phyloP scores from a whole-genome alignment of 305 asterid genomes.

The Fraxinus sp. region DNA sequence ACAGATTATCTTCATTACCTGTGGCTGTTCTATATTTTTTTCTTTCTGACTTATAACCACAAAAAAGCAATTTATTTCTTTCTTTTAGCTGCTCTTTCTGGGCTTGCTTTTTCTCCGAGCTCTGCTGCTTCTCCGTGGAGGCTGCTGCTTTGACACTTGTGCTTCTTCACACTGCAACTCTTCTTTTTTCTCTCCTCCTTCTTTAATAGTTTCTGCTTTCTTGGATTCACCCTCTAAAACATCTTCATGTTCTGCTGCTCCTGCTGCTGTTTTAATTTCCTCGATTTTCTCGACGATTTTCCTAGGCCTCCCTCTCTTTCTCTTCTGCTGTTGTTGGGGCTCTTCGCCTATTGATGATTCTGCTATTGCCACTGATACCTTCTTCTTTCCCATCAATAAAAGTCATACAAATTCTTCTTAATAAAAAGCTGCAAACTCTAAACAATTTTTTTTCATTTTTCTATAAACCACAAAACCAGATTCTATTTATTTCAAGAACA shows the following conservation, averaged over 20 bases:
- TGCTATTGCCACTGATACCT: slow-evolving; percentile 45
- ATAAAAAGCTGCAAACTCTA: not conserved
- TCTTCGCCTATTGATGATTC: slow-evolving; percentile 44
- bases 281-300: slow-evolving; percentile 33
- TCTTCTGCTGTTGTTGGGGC: slow-evolving; percentile 26
- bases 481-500: not conserved
- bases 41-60: not conserved
- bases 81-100: slow-evolving; percentile 48
- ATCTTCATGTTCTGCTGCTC: slow-evolving; percentile 15
- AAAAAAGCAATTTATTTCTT: not conserved
- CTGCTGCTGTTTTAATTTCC: slow-evolving; percentile 20
- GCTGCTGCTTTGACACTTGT: slow-evolving; percentile 25
- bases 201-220: slow-evolving; percentile 29
- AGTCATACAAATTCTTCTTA: not conserved
- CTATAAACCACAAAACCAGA: not conserved
- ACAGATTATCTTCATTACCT: not conserved
- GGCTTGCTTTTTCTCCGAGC: slow-evolving; percentile 67
- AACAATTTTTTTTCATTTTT: not conserved
- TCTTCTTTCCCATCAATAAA: slow-evolving; percentile 53
- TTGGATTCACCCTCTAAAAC: slow-evolving; percentile 28
- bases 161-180: slow-evolving; percentile 28
- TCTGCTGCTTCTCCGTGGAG: slow-evolving; percentile 38
- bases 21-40: not conserved
- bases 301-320: slow-evolving; percentile 69
- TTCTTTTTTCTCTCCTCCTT: slow-evolving; percentile 19